Evolutionary conservation across 75 land plant genomes (phyloP).

Genomic region (Sequoiadendron giganteum): DNA sequence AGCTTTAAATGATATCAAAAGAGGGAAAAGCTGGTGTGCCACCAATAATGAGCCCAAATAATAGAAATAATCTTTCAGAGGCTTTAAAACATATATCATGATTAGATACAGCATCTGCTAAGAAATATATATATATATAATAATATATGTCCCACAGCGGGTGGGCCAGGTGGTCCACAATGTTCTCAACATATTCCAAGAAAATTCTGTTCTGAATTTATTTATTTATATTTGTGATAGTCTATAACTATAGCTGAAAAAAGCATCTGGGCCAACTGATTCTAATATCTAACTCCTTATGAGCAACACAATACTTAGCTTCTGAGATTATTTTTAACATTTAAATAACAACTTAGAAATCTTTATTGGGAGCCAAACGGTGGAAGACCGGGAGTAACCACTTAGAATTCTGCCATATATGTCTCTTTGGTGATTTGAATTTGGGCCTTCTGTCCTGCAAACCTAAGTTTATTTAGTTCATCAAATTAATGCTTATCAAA

Average conservation of each 20-base stretch:
- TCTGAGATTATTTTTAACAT: too few relatives aligned
- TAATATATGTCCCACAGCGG: not conserved
- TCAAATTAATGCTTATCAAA: too few relatives aligned
- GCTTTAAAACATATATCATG: not conserved
- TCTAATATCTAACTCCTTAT: too few relatives aligned
- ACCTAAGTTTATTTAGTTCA: not conserved
- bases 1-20: not conserved
- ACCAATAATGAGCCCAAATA: slow-evolving; percentile 75
- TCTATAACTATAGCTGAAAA: too few relatives aligned
- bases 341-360: too few relatives aligned
- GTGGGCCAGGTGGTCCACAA: not conserved
- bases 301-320: too few relatives aligned
- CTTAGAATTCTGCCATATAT: too few relatives aligned
- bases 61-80: slow-evolving; percentile 9
- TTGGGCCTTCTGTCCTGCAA: not conserved
- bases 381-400: too few relatives aligned
- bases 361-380: too few relatives aligned
- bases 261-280: too few relatives aligned
- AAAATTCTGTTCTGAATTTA: not conserved
- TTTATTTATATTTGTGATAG: too few relatives aligned
- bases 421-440: too few relatives aligned
- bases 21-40: slow-evolving; percentile 35
- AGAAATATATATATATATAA: not conserved
- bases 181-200: not conserved
- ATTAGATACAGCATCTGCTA: not conserved